Base-by-base conservation (phyloP, 2,329 filamentous ascomycete species). In the Fusarium sacchari region DNA sequence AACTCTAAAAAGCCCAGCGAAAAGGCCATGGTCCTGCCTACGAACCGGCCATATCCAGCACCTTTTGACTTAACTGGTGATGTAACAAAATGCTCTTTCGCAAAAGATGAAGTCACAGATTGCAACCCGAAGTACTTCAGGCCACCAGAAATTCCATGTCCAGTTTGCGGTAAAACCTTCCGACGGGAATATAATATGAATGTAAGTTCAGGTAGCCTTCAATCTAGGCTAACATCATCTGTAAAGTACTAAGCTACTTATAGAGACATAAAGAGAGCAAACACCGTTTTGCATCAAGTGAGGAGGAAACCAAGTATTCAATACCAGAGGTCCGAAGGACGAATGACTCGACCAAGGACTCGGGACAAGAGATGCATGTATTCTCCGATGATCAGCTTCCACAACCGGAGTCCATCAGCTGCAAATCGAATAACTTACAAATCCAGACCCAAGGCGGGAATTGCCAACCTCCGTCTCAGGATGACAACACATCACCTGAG, bases 131-230 rank as follows among this genome's bases (percentile, higher is more conserved):
- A 6, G 40, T 24, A 15, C 37, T n/a, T 22, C 7, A 5, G 0
- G 39, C 11, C 39, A 40, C 39, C 22, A 22, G 9, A 3, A 39
- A 6, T 1, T 32, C 14, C 32, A 32, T 42, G 40, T 10, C n/a
- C 40, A 24, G n/a, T 12, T 43, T 24, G 40, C 10, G n/a, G 15
- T 43, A 6, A 0, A 7, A 10, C 14, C 9, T 43, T 18, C 37
- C 7, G 0, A 22, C 12, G 37, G 37, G 1, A 2, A 13, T 14
- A 5, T 1, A 1, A 8, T 40, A 14, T 40, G 20, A 22, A 0
- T 7, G 39, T 40, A 43, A 43, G 42, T 8, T 24, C 5, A 24
- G 42, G 15, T 4, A 24, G 4, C 15, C 11, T 24, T 7, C 0
- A 43, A 8, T 24, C 18, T 12, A 22, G 15, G 6, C 12, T 15